These are phyloP conservation scores for Euphrasia arctica DNA, from an alignment of 305 asterid genomes.

Conservation along the genomic window DNA sequence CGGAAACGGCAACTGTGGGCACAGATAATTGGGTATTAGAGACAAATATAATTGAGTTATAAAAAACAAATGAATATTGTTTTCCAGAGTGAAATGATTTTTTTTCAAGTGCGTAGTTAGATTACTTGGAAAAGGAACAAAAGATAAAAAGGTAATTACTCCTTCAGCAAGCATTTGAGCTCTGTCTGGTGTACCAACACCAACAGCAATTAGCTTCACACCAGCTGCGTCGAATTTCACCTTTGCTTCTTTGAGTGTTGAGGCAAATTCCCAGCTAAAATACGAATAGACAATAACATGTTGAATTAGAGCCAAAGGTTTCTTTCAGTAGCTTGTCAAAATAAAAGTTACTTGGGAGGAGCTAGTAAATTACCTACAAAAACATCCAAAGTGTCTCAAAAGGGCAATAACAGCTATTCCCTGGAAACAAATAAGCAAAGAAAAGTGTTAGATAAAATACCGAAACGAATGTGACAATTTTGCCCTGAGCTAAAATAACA, in stretches of 20 bases:
- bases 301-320: slow-evolving; percentile 6
- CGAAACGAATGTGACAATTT: not conserved
- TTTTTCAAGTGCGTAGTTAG: not conserved
- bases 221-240: slow-evolving; percentile 67
- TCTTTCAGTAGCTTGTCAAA: slow-evolving; percentile 4
- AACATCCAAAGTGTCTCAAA: slow-evolving; percentile 87
- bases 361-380: slow-evolving; percentile 66
- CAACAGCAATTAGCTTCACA: slow-evolving; percentile 81
- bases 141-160: slow-evolving; percentile 34
- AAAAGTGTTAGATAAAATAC: not conserved
- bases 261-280: slow-evolving; percentile 86
- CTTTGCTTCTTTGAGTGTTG: slow-evolving; percentile 63
- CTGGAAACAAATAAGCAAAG: slow-evolving; percentile 29
- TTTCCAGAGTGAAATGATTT: not conserved
- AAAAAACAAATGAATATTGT: slow-evolving; percentile 18
- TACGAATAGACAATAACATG: slow-evolving; percentile 13
- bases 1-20: slow-evolving; percentile 72
- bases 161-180: slow-evolving; percentile 79
- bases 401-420: slow-evolving; percentile 89
- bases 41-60: slow-evolving; percentile 15
- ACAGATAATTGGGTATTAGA: slow-evolving; percentile 21
- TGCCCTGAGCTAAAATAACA: not conserved
- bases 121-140: not conserved
- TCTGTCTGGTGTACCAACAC: slow-evolving; percentile 83
- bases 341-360: not conserved